These are phyloP conservation scores for Colletotrichum nymphaeae DNA, from an alignment of 2,329 filamentous ascomycete genomes.

Conservation along the genomic window DNA sequence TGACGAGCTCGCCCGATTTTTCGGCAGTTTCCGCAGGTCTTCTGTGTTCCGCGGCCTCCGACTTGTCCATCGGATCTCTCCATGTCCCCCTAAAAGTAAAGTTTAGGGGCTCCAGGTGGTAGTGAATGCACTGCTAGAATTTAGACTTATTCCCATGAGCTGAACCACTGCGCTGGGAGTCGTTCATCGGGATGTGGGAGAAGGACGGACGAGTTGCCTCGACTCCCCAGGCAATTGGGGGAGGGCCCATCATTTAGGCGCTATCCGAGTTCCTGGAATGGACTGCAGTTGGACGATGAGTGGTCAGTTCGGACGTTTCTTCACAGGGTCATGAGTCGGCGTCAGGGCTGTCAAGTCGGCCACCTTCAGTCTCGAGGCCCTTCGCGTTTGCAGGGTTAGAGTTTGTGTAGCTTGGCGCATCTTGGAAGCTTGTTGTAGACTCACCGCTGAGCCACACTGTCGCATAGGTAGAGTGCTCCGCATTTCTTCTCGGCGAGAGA, in stretches of 20 bases:
- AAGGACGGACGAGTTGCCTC: background rate
- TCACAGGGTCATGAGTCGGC: background rate
- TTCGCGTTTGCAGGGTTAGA: background rate
- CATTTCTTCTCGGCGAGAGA: background rate
- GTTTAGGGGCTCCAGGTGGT: background rate
- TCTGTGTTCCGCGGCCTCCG: background rate
- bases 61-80: background rate
- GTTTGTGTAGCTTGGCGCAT: background rate
- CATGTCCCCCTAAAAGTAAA: background rate
- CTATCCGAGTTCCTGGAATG: background rate
- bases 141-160: background rate
- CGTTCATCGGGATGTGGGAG: background rate
- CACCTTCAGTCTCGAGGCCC: background rate
- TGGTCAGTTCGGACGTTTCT: background rate
- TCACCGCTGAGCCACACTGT: background rate
- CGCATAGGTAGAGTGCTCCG: background rate
- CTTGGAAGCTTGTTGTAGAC: background rate
- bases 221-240: background rate
- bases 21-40: conserved; percentile 4
- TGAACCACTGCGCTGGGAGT: background rate
- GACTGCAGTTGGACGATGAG: background rate
- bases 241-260: background rate
- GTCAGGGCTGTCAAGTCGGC: background rate
- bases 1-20: background rate
- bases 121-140: background rate